phyloP scores from a whole-genome alignment of 2,329 filamentous ascomycete species.

The Teratosphaeria destructans region DNA sequence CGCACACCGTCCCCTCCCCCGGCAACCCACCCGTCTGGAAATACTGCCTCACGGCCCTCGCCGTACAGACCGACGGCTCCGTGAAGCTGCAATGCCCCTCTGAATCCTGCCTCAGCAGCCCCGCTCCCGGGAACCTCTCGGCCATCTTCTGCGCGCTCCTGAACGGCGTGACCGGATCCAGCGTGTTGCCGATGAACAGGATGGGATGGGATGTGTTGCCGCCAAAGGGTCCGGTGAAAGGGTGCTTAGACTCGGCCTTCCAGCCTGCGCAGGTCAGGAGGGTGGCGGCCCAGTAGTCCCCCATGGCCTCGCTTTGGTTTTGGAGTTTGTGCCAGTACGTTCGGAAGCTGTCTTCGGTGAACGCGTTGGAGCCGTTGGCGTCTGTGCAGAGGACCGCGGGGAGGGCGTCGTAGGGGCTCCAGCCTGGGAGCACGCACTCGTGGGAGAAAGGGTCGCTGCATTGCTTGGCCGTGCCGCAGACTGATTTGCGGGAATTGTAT shows the following conservation, averaged over 20 bases:
- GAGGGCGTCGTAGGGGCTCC: not conserved
- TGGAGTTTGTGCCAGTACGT: not conserved
- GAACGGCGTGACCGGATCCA: conserved; percentile 51
- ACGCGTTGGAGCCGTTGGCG: not conserved
- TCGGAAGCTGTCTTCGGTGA: not conserved
- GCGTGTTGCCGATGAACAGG: conserved; percentile 46
- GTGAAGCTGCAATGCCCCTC: conserved; percentile 16
- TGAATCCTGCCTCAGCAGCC: conserved; percentile 34
- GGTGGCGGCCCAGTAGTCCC: conserved; percentile 26
- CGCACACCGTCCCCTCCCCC: not conserved
- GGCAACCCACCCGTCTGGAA: not conserved
- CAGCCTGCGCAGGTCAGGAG: conserved; percentile 24
- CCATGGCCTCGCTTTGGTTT: conserved; percentile 10
- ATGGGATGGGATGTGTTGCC: conserved; percentile 35
- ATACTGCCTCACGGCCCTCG: not conserved
- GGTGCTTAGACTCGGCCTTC: conserved; percentile 26
- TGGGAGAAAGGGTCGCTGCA: not conserved
- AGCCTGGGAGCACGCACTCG: not conserved
- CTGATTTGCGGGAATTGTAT: not conserved
- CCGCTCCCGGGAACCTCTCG: conserved; percentile 27
- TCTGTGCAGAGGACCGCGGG: not conserved
- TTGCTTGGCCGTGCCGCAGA: not conserved
- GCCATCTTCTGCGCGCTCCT: conserved; percentile 35
- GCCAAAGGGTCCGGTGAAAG: conserved; percentile 5
- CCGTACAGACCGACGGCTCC: not conserved